Percentiles rank a stretch among this genome's conserved stretches.
phyloP scores from a whole-genome alignment of 2,329 filamentous ascomycete species.

The Talaromyces sp. region DNA sequence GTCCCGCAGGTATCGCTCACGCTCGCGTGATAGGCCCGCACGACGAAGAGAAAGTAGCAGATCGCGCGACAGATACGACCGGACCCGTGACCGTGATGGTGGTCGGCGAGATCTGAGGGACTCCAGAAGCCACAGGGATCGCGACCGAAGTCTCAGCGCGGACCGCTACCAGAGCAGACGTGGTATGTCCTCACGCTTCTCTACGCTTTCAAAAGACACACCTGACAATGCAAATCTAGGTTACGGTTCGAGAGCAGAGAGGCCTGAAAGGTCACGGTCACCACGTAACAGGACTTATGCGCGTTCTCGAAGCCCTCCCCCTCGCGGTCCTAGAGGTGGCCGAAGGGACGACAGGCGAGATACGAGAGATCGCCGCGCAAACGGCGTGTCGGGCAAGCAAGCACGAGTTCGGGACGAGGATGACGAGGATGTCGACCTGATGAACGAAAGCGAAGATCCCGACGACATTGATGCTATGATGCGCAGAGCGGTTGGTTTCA shows the following conservation, averaged over 20 bases:
- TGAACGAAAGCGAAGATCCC: conserved; percentile 10
- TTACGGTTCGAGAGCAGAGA: conserved; percentile 24
- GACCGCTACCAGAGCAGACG: conserved; percentile 34
- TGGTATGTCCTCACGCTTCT: conserved; percentile 25
- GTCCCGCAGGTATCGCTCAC: conserved; percentile 31
- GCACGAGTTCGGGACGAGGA: conserved; percentile 39
- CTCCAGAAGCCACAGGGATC: conserved; percentile 32
- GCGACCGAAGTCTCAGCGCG: conserved; percentile 34
- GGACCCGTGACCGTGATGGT: conserved; percentile 21
- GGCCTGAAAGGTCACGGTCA: conserved; percentile 32
- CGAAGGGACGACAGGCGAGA: conserved; percentile 27
- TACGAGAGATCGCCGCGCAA: conserved; percentile 15
- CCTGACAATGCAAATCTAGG: conserved; percentile 15
- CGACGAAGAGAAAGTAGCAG: conserved; percentile 39
- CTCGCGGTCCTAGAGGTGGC: conserved; percentile 27
- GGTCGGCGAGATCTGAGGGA: conserved; percentile 29
- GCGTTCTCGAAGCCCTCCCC: conserved; percentile 31
- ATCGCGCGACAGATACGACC: conserved; percentile 33
- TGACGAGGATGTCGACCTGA: conserved; percentile 41
- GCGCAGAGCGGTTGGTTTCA: conserved; percentile 86
- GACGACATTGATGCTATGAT: conserved; percentile 64
- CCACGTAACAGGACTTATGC: conserved; percentile 32
- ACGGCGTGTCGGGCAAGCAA: conserved; percentile 22
- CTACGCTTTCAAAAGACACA: background rate
- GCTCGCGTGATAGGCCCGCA: conserved; percentile 34